A percentile compares a stretch with the other conserved stretches of the same genome.
Conservation (phyloP, 257 asterid genomes). For the Fraxinus americana region DNA sequence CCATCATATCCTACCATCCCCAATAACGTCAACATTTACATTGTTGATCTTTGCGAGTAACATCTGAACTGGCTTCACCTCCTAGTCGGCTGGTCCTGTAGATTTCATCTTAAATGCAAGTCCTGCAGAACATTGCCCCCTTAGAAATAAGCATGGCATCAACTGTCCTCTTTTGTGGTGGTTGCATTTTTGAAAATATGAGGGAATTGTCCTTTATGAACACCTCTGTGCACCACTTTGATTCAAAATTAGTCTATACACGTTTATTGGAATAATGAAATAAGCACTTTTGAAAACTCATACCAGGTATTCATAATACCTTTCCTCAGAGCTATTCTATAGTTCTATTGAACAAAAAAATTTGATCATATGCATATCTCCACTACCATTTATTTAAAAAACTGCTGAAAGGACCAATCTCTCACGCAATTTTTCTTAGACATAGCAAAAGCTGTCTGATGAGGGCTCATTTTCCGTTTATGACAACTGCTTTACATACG, state of each 20-base stretch:
- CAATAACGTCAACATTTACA: background rate
- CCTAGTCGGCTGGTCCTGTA: background rate
- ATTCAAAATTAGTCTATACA: background rate
- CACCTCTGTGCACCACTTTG: background rate
- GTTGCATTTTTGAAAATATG: background rate
- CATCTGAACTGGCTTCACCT: background rate
- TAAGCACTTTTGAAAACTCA: background rate
- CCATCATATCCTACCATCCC: background rate
- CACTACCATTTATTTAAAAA: background rate
- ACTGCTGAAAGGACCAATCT: background rate
- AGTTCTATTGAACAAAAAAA: background rate
- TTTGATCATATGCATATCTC: background rate
- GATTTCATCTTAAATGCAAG: background rate
- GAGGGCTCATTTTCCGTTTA: background rate
- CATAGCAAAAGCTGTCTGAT: background rate
- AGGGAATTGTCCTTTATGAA: background rate
- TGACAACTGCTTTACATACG: constrained; percentile 1
- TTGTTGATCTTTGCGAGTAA: background rate
- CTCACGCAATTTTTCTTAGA: background rate
- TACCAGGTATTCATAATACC: background rate
- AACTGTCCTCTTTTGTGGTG: background rate
- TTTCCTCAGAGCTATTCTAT: background rate
- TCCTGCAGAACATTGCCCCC: background rate
- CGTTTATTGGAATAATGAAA: background rate
- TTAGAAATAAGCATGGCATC: background rate